Percentiles rank a stretch among this genome's conserved stretches.
phyloP scores from a whole-genome alignment of 164 flowering plant species.

The Warburgia ugandensis region DNA sequence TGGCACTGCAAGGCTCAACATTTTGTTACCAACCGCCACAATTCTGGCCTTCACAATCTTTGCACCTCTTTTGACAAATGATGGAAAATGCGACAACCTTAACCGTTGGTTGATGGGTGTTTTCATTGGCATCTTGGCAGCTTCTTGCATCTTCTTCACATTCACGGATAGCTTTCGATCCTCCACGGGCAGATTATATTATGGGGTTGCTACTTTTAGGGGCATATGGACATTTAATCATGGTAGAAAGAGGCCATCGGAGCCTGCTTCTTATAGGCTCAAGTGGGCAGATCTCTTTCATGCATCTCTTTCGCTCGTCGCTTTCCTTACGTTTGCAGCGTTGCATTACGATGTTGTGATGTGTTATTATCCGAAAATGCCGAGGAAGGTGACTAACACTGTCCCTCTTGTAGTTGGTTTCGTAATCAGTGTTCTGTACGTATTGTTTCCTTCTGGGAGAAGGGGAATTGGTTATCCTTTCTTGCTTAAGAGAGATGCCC shows the following conservation, averaged over 20 bases:
- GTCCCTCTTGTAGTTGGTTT: conserved; percentile 51
- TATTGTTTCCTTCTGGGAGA: conserved; percentile 49
- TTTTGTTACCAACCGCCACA: conserved; percentile 49
- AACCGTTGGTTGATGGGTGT: conserved; percentile 38
- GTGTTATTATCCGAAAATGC: conserved; percentile 35
- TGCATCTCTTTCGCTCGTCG: conserved; percentile 32
- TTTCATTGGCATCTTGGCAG: conserved; percentile 26
- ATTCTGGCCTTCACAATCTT: conserved; percentile 58
- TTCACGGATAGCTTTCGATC: conserved; percentile 54
- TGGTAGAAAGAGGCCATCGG: conserved; percentile 29
- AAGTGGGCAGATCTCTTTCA: conserved; percentile 48
- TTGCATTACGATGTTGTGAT: conserved; percentile 31
- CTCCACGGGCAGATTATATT: conserved; percentile 33
- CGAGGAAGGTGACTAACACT: conserved; percentile 38
- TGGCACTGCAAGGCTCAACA: conserved; percentile 55
- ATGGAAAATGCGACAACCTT: conserved; percentile 36
- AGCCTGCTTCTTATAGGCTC: conserved; percentile 36
- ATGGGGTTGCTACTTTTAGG: conserved; percentile 45
- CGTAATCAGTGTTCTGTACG: conserved; percentile 41
- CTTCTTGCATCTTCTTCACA: conserved; percentile 42
- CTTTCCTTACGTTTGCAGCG: conserved; percentile 43
- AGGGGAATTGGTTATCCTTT: conserved; percentile 64
- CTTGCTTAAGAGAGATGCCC: conserved; percentile 36
- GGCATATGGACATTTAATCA: conserved; percentile 57
- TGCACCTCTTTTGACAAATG: conserved; percentile 45